Percentiles rank a stretch among this genome's conserved stretches.
Conservation (phyloP, 208 protist species). For the Trypanosoma theileri region DNA sequence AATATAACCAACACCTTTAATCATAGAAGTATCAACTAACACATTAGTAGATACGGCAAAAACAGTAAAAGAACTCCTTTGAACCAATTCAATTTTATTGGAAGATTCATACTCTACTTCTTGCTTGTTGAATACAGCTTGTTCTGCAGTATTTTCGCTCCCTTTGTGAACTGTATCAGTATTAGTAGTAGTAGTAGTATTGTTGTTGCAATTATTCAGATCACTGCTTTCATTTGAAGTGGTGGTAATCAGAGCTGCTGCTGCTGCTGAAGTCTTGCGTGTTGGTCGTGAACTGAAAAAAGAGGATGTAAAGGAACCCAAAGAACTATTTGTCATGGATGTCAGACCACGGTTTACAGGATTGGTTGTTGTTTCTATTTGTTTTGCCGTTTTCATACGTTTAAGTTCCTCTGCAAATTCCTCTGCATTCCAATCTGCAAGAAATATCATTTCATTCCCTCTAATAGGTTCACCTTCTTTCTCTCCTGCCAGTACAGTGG, state of each 20-base stretch:
- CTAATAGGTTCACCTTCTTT: conserved; percentile 22
- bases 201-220: background rate
- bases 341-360: background rate
- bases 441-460: conserved; percentile 64
- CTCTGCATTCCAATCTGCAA: conserved; percentile 52
- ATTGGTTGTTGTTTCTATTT: conserved; percentile 2
- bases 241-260: conserved; percentile 41
- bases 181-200: background rate
- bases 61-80: conserved; percentile 18
- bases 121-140: background rate
- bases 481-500: conserved; percentile 17
- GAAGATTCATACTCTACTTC: background rate
- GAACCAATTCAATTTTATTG: background rate
- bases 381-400: conserved; percentile 1
- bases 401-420: conserved; percentile 29
- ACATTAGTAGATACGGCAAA: conserved; percentile 15
- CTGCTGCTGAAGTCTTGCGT: conserved; percentile 31
- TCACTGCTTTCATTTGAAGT: conserved; percentile 12
- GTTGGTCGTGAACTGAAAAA: conserved; percentile 50
- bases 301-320: conserved; percentile 36
- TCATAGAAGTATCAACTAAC: conserved; percentile 15
- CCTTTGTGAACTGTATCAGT: background rate
- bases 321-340: conserved; percentile 18
- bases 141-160: background rate
- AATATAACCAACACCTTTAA: conserved; percentile 7